These are phyloP conservation scores for Ophiostoma ulmi DNA, from an alignment of 2,329 filamentous ascomycete genomes.

Conservation along the genomic window DNA sequence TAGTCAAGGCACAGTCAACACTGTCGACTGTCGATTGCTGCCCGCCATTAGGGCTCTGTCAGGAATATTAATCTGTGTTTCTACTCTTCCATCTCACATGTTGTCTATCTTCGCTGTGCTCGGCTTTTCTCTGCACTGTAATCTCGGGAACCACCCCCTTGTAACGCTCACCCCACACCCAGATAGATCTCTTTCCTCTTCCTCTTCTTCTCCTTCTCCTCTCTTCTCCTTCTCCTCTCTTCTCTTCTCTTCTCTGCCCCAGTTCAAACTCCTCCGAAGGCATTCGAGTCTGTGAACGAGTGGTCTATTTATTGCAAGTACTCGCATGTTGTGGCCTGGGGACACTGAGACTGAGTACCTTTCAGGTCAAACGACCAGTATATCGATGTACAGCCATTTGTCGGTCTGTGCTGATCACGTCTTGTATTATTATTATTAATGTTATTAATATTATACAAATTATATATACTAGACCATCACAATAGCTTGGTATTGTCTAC, in stretches of 20 bases:
- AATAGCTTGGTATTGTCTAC: neutral
- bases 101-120: neutral
- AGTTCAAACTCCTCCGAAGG: neutral
- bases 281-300: neutral
- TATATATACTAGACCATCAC: neutral
- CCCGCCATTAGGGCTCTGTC: neutral
- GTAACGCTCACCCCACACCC: conserved; percentile 1
- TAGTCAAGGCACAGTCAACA: neutral
- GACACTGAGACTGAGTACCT: neutral
- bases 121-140: conserved; percentile 2
- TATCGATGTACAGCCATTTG: neutral
- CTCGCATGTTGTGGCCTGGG: neutral
- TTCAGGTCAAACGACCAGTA: neutral
- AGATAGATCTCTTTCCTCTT: neutral
- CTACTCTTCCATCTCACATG: neutral
- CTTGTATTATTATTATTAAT: neutral
- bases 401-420: neutral
- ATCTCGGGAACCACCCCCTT: neutral
- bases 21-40: neutral
- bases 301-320: neutral
- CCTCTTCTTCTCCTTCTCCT: neutral
- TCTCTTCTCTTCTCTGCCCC: neutral
- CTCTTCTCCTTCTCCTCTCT: neutral
- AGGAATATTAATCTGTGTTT: neutral
- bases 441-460: neutral